Evolutionary conservation across 2,329 filamentous ascomycete genomes (phyloP).

Genomic region (Exophiala calicioides): DNA sequence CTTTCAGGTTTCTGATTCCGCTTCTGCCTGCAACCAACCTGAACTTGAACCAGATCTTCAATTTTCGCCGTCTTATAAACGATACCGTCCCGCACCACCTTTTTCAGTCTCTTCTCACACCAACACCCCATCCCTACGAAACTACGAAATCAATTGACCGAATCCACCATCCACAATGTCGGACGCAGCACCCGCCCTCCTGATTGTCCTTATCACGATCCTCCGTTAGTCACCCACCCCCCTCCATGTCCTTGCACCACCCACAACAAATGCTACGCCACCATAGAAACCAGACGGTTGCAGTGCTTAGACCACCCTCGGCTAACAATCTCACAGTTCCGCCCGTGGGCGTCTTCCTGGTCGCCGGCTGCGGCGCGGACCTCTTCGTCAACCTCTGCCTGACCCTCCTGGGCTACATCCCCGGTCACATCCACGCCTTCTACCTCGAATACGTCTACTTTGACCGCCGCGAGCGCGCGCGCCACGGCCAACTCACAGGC

Average conservation of each 20-base stretch:
- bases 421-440: constrained; percentile 39
- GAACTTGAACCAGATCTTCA: too few relatives aligned
- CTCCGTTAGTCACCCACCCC: constrained; percentile 24
- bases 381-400: constrained; percentile 89
- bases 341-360: constrained; percentile 88
- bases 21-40: neutral
- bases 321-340: constrained; percentile 53
- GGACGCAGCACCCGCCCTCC: constrained; percentile 30
- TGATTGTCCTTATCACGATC: constrained; percentile 33
- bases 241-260: too few relatives aligned
- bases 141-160: neutral
- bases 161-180: constrained; percentile 20
- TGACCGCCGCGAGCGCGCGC: constrained; percentile 29
- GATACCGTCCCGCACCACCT: too few relatives aligned
- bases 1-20: too few relatives aligned
- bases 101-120: too few relatives aligned
- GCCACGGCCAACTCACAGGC: constrained; percentile 26
- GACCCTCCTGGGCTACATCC: constrained; percentile 74
- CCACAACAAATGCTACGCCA: too few relatives aligned
- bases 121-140: too few relatives aligned
- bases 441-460: constrained; percentile 35
- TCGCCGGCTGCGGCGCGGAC: constrained; percentile 83
- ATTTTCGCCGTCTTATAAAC: too few relatives aligned
- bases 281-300: too few relatives aligned
- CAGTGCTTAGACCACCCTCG: too few relatives aligned